Base-by-base conservation (phyloP, 106 monocot genomes). In the Cymbidium sinense region DNA sequence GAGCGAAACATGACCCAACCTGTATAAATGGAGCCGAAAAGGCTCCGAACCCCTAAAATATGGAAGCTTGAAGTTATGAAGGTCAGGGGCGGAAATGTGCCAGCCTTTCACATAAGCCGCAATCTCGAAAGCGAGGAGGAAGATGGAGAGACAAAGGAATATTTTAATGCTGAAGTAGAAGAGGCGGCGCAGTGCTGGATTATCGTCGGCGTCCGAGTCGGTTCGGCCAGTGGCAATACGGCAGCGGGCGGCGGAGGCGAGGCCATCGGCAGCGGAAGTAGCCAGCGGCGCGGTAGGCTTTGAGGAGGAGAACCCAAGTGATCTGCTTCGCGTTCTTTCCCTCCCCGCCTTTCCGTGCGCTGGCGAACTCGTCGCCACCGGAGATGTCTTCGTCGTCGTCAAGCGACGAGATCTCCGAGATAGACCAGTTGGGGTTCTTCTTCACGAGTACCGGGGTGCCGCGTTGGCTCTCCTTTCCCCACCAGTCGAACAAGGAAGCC, bases 251-350 rank as follows among this genome's bases (percentile, higher is more conserved):
- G 90, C 84, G 27, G 86, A 36, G 64, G 83, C 89, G 51, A 96
- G 41, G 43, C 70, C 77, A 79, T 86, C 50, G 47, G 77, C 73
- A 30, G 81, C 85, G 50, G 86, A 86, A 17, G 80, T 89, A 91
- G 4, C 91, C 96, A 23, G 93, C 96, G 50, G 96, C 91, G 31
- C 88, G 84, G 82, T 96, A 91, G 30, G 93, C 93, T 64, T 86
- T 86, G 19, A 96, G 89, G 13, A 47, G 72, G 88, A 88, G 39
- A 88, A 88, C 51, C 83, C 19, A 75, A 76, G 84, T 4, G 47
- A 47, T 47, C 15, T 47, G 96, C 83, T 88, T 91, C 71, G 93
- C 93, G 79, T 93, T 96, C 77, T 89, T 91, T 30, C 87, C 87
- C 37, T 88, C 77, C 27, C 83, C 87, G 50, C 85, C 83, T 51